Conservation (phyloP, 208 protist species). For the Crithidia fasciculata region DNA sequence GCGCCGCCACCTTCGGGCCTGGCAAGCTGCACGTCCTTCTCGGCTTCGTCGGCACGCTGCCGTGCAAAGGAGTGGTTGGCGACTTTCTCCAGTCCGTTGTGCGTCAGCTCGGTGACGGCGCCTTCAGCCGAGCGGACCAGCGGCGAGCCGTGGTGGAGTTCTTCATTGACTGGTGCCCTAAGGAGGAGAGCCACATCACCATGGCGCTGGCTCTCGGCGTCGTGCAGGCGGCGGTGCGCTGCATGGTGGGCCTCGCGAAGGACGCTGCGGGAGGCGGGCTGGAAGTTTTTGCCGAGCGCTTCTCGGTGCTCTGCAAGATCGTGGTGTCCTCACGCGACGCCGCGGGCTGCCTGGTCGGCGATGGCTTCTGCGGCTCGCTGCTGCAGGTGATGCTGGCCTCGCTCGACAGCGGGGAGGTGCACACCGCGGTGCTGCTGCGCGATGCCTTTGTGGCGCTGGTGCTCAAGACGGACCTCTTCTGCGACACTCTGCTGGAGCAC, state of each 20-base stretch:
- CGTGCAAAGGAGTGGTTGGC: conserved; percentile 22
- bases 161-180: conserved; percentile 43
- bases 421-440: conserved; percentile 46
- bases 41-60: conserved; percentile 26
- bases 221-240: conserved; percentile 30
- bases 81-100: conserved; percentile 35
- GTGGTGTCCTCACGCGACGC: conserved; percentile 29
- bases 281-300: conserved; percentile 39
- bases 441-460: conserved; percentile 51
- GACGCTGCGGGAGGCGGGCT: conserved; percentile 12
- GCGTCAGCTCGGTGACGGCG: conserved; percentile 14
- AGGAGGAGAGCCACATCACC: conserved; percentile 27
- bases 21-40: conserved; percentile 38
- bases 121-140: conserved; percentile 23
- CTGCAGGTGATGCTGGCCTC: conserved; percentile 48
- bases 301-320: conserved; percentile 47
- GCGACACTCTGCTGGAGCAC: conserved; percentile 39
- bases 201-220: conserved; percentile 27
- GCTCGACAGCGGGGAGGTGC: conserved; percentile 9
- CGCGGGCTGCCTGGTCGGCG: conserved; percentile 17
- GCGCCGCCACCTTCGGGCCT: conserved; percentile 31
- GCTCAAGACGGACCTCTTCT: conserved; percentile 51
- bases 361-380: conserved; percentile 35
- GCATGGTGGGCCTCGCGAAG: conserved; percentile 15
- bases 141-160: conserved; percentile 38